Conservation (phyloP, 192 early-diverging fungal species). For the Coemansia aciculifera region DNA sequence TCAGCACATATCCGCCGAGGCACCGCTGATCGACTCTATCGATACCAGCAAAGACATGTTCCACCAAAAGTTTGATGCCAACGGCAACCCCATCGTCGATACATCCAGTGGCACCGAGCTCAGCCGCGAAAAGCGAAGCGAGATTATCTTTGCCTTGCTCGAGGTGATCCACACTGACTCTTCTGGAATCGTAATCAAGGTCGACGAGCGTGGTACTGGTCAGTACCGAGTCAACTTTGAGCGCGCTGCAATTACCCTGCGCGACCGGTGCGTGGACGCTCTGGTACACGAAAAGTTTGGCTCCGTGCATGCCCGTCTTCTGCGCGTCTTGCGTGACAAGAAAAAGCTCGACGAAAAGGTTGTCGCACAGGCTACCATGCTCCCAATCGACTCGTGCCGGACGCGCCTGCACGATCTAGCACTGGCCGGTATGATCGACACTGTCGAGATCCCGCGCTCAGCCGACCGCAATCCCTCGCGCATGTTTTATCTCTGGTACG, state of each 20-base stretch:
- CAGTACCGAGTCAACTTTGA: constrained; percentile 64
- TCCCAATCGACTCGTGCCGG: constrained; percentile 64
- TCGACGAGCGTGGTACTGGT: constrained; percentile 61
- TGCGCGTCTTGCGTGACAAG: constrained; percentile 68
- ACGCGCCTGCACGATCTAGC: constrained; percentile 62
- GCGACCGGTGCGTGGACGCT: constrained; percentile 57
- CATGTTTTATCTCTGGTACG: constrained; percentile 72
- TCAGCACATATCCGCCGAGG: constrained; percentile 47
- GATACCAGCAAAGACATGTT: constrained; percentile 48
- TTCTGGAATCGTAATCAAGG: constrained; percentile 58
- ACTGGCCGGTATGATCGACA: constrained; percentile 50
- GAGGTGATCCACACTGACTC: constrained; percentile 59
- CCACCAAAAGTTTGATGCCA: constrained; percentile 22
- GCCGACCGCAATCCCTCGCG: constrained; percentile 73
- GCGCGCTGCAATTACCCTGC: constrained; percentile 57
- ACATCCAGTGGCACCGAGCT: constrained; percentile 1
- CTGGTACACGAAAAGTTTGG: constrained; percentile 65
- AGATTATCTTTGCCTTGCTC: constrained; percentile 61
- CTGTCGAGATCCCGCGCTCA: constrained; percentile 70
- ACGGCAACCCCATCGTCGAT: constrained; percentile 17
- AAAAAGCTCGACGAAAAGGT: constrained; percentile 76
- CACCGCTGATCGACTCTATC: constrained; percentile 30
- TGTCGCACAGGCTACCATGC: constrained; percentile 65
- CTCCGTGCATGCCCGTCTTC: constrained; percentile 59
- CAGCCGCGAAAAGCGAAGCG: constrained; percentile 15